Base-by-base conservation (phyloP, 495 filamentous ascomycete species). In the Ascodesmis nigricans region DNA sequence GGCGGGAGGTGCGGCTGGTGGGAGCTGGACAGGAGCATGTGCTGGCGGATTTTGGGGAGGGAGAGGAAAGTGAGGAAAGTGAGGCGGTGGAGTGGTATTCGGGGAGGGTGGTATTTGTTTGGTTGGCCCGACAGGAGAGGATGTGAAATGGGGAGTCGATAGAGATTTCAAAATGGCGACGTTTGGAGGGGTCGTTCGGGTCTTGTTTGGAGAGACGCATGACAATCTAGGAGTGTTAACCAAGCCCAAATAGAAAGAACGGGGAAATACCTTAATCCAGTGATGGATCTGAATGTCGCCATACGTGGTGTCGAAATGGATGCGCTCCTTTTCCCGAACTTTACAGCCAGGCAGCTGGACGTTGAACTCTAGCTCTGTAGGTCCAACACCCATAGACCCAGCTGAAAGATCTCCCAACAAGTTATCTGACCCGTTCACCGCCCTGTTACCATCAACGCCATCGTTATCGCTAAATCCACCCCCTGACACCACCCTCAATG, bases 121-220 rank as follows among this genome's bases (percentile, higher is more conserved):
- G 75, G 1, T 82, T 87, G 5, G 90, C 87, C 31, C 71, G 80
- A 57, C 87, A 97, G 40, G 81, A 84, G 15, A 97, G 76, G 23
- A 93, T 76, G 42, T 91, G 83, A 52, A 95, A 90, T 5, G 87
- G 87, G 9, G 81, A 92, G 57, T 97, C 87, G 44, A 97, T 97
- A 38, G 87, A 93, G 43, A 97, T 97, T 53, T 97, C 87, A 40
- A 95, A 97, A 52, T 95, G 90, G 16, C 87, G 69, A 30, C 87
- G 70, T 35, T 83, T 87, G 3, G 61, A 59, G 0, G 87, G 71
- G 45, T 97, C 78, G 16, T 72, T 67, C 38, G 68, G 61, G 47
- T 97, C 87, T 3, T 75, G 58, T 45, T 81, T 83, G 14, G 82
- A 92, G 22, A 97, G 74, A 35, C 87, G 81, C 68, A 97, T 77